phyloP scores from a whole-genome alignment of 2,329 filamentous ascomycete genomes.

The Cryoendolithus antarcticus region DNA sequence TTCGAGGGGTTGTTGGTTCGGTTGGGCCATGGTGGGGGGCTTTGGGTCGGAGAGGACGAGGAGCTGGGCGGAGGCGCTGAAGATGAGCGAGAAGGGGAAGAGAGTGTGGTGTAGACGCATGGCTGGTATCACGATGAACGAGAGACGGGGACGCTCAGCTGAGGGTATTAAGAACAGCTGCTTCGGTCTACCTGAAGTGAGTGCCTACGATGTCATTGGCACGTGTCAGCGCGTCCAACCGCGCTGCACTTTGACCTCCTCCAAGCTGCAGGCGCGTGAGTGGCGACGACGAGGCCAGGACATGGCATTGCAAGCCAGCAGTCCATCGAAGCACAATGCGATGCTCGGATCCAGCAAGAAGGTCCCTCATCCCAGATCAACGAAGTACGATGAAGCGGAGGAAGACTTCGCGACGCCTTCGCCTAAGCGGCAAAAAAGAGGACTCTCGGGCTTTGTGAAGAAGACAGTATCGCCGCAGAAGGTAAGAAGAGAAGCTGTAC shows the following conservation, averaged over 20 bases:
- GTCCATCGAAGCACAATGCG: slow-evolving; percentile 33
- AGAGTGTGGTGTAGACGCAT: no score
- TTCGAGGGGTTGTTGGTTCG: slow-evolving; percentile 9
- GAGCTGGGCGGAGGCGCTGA: slow-evolving; percentile 8
- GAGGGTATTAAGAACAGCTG: no score
- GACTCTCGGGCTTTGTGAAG: slow-evolving; percentile 10
- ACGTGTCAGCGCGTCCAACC: no score
- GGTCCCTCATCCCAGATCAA: slow-evolving; percentile 33
- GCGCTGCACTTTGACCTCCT: no score
- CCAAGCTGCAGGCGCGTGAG: no score
- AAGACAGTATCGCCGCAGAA: slow-evolving; percentile 7
- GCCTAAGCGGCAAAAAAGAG: slow-evolving; percentile 30
- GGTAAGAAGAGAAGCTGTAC: slow-evolving; percentile 12
- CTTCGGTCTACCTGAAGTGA: no score
- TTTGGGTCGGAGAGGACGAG: slow-evolving; percentile 11
- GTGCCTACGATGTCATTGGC: no score
- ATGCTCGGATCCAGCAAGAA: slow-evolving; percentile 32
- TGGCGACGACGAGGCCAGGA: not conserved
- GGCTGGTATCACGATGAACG: no score
- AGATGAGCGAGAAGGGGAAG: slow-evolving; percentile 5
- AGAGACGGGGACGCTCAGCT: no score
- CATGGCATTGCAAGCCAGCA: slow-evolving; percentile 26
- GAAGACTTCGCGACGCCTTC: slow-evolving; percentile 24
- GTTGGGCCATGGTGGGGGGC: slow-evolving; percentile 5
- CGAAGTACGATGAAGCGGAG: slow-evolving; percentile 28